A percentile compares a stretch with the other conserved stretches of the same genome.
Conservation (phyloP, 306 rosid genomes). For the Carpinus fangiana region DNA sequence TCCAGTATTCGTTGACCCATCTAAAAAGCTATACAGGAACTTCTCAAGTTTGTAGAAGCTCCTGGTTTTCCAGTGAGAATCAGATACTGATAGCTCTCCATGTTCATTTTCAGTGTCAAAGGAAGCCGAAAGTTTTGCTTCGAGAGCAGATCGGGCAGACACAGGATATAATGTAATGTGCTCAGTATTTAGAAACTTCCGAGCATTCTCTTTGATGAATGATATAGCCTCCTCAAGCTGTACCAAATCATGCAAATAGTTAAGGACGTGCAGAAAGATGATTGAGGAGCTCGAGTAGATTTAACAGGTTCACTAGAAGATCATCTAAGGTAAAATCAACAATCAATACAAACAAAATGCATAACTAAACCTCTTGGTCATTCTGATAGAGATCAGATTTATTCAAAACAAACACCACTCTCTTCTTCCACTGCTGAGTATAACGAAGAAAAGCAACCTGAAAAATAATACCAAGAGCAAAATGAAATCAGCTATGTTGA, state of each 20-base stretch:
- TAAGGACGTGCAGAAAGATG: constrained; percentile 8
- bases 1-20: constrained; percentile 83
- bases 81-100: constrained; percentile 40
- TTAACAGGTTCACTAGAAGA: constrained; percentile 19
- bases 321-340: constrained; percentile 17
- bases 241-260: constrained; percentile 34
- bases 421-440: constrained; percentile 98
- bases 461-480: constrained; percentile 23
- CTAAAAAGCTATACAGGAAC: constrained; percentile 79
- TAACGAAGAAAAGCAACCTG: constrained; percentile 90
- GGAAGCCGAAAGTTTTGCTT: constrained; percentile 63
- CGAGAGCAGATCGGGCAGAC: constrained; percentile 91
- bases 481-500: constrained; percentile 17
- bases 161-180: constrained; percentile 78
- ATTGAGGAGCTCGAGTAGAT: not conserved
- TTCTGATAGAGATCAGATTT: constrained; percentile 86
- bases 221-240: constrained; percentile 92
- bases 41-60: constrained; percentile 70
- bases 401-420: constrained; percentile 90
- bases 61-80: constrained; percentile 53
- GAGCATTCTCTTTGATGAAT: constrained; percentile 75
- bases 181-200: constrained; percentile 70
- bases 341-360: constrained; percentile 19
- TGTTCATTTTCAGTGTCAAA: constrained; percentile 40
- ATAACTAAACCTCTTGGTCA: constrained; percentile 60